phyloP scores from a whole-genome alignment of 768 basidiomycete species.

The Xerocomus spinulosus region DNA sequence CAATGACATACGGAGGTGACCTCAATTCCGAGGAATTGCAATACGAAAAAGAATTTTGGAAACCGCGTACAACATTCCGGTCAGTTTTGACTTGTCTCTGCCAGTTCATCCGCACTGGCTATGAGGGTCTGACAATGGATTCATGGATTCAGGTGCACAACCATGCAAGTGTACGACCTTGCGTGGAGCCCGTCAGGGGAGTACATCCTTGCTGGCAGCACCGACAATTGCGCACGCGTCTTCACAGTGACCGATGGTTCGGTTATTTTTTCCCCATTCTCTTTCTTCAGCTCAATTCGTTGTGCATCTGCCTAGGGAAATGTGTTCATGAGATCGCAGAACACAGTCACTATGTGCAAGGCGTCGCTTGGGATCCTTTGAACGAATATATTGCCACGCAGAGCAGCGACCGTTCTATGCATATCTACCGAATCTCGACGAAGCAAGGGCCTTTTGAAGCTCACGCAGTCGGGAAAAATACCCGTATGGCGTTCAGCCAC shows the following conservation, averaged over 20 bases:
- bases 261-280: conserved; percentile 14
- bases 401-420: conserved; percentile 93
- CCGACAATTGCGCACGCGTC: conserved; percentile 90
- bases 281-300: neutral
- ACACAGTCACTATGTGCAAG: conserved; percentile 96
- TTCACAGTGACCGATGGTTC: conserved; percentile 71
- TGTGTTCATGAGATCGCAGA: conserved; percentile 88
- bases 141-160: conserved; percentile 62
- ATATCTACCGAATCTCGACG: conserved; percentile 80
- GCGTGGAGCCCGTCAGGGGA: conserved; percentile 97
- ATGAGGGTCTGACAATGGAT: conserved; percentile 2
- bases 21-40: conserved; percentile 71
- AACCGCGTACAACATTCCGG: conserved; percentile 81
- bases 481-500: conserved; percentile 63
- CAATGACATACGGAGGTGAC: conserved; percentile 79
- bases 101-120: neutral
- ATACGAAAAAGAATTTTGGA: conserved; percentile 95
- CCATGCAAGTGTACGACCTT: conserved; percentile 96
- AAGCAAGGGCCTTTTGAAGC: conserved; percentile 83
- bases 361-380: conserved; percentile 97
- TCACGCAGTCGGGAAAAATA: conserved; percentile 87
- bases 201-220: conserved; percentile 93
- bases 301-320: conserved; percentile 49
- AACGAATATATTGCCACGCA: conserved; percentile 98
- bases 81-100: conserved; percentile 31